Percentiles rank a stretch among this genome's conserved stretches.
These are phyloP conservation scores for Vaccinium macrocarpon DNA, from an alignment of 148 eudicot genomes.

Conservation along the genomic window DNA sequence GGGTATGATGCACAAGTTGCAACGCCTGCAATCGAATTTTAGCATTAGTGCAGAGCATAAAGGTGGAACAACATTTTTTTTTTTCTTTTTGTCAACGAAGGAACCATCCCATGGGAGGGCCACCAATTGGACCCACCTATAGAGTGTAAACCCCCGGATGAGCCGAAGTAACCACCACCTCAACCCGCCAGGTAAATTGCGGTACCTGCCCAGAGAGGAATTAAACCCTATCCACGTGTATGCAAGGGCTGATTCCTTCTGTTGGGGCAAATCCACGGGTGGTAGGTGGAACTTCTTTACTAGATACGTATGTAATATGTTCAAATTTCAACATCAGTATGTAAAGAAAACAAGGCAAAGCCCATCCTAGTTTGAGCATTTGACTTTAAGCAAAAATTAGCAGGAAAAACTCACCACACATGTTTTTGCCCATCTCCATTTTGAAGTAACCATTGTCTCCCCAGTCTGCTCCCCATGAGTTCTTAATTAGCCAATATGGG, in stretches of 20 bases:
- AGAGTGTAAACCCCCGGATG: no score
- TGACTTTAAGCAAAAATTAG: background rate
- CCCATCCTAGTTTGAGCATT: background rate
- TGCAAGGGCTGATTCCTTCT: no score
- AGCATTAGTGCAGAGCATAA: background rate
- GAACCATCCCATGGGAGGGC: no score
- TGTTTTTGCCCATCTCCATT: conserved; percentile 98
- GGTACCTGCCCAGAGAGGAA: no score
- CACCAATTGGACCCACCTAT: no score
- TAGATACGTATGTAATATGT: no score
- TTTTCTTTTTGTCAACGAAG: no score
- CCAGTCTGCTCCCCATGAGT: conserved; percentile 98
- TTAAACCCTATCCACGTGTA: no score
- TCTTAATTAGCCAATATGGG: conserved; percentile 95
- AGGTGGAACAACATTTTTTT: background rate
- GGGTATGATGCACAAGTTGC: conserved; percentile 98
- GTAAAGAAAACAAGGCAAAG: background rate
- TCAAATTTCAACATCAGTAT: background rate
- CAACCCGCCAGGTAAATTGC: no score
- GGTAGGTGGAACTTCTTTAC: no score
- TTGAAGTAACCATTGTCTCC: conserved; percentile 89
- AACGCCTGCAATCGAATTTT: conserved; percentile 58
- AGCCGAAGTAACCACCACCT: no score
- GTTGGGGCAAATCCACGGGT: no score
- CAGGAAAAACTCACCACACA: conserved; percentile 82